A percentile compares a stretch with the other conserved stretches of the same genome.
Conservation (phyloP, 768 basidiomycete species). For the Tylopilus balloui region DNA sequence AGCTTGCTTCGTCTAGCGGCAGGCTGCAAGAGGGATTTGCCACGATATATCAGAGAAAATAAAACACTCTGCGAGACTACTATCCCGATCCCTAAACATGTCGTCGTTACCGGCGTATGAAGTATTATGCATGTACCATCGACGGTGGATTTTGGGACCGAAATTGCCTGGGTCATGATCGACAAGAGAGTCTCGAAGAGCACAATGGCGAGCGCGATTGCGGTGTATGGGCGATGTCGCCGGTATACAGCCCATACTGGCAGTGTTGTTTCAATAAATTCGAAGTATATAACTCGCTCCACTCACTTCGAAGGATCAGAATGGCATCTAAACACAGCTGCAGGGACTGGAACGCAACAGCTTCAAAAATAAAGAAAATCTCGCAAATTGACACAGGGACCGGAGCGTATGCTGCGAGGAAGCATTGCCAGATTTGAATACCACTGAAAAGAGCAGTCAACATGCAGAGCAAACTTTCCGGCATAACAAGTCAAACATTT, state of each 20-base stretch:
- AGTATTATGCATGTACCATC: constrained; percentile 12
- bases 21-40: constrained; percentile 7
- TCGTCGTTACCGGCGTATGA: not conserved
- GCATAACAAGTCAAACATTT: constrained; percentile 6
- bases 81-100: not conserved
- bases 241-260: constrained; percentile 18
- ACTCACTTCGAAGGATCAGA: constrained; percentile 20
- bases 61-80: constrained; percentile 12
- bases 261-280: not conserved
- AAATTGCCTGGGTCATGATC: not conserved
- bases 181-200: not conserved
- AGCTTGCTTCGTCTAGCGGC: constrained; percentile 15
- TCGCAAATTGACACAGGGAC: constrained; percentile 4
- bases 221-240: not conserved
- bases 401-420: not conserved
- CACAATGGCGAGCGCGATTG: constrained; percentile 1
- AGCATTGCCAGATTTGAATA: not conserved
- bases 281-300: not conserved
- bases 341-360: constrained; percentile 7
- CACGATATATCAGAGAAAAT: constrained; percentile 15
- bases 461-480: not conserved
- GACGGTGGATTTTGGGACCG: not conserved
- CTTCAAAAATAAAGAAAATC: not conserved
- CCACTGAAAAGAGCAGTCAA: constrained; percentile 6
- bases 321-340: constrained; percentile 14